Evolutionary conservation across 345 rosid species (phyloP).

Genomic region (Ceriops decandra): DNA sequence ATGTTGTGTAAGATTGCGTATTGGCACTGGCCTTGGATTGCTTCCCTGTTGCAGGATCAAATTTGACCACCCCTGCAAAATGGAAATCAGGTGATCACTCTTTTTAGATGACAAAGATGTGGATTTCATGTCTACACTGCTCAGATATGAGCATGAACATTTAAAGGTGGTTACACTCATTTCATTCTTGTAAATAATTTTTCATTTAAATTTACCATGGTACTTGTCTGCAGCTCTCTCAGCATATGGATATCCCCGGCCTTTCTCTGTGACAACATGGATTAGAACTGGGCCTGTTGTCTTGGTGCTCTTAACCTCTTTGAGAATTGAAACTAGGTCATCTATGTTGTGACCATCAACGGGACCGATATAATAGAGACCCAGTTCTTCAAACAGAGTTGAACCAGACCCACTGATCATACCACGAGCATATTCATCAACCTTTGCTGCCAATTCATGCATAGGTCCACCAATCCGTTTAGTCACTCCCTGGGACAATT

Average conservation of each 20-base stretch:
- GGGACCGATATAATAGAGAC: slow-evolving; percentile 94
- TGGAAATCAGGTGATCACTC: slow-evolving; percentile 3
- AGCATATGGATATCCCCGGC: slow-evolving; percentile 96
- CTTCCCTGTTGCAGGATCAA: slow-evolving; percentile 93
- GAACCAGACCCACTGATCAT: slow-evolving; percentile 98
- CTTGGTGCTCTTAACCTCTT: slow-evolving; percentile 88
- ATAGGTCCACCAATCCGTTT: slow-evolving; percentile 87
- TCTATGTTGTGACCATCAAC: slow-evolving; percentile 94
- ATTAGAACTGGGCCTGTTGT: slow-evolving; percentile 91
- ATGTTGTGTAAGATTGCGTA: slow-evolving; percentile 80
- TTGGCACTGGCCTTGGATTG: slow-evolving; percentile 66
- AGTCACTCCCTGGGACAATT: slow-evolving; percentile 70
- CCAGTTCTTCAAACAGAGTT: slow-evolving; percentile 92
- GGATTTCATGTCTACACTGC: too few relatives aligned
- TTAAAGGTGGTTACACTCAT: background rate
- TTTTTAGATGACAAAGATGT: background rate
- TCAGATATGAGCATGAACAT: too few relatives aligned
- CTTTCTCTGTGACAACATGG: slow-evolving; percentile 98
- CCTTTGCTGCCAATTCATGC: slow-evolving; percentile 95
- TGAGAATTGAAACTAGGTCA: slow-evolving; percentile 75
- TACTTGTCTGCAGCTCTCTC: slow-evolving; percentile 95
- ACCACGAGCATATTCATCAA: slow-evolving; percentile 95
- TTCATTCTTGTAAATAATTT: background rate
- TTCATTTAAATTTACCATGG: slow-evolving; percentile 52
- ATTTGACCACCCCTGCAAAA: slow-evolving; percentile 76